Percentiles rank a stretch among this genome's conserved stretches.
These are phyloP conservation scores for Podospora sp. DNA, from an alignment of 495 filamentous ascomycete genomes.

Conservation along the genomic window DNA sequence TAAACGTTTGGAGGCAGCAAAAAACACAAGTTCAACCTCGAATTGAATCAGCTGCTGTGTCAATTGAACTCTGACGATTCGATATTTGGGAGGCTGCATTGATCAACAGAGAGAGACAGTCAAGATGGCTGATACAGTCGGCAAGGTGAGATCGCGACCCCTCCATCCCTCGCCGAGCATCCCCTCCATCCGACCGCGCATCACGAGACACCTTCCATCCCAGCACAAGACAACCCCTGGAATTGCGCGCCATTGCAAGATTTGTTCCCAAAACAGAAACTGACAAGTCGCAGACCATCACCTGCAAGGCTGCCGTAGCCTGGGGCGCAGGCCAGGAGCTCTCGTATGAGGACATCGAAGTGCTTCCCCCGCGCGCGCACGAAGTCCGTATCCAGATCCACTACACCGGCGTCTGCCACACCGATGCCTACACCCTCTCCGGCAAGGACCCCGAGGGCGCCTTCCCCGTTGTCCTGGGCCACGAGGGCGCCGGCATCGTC, in stretches of 20 bases:
- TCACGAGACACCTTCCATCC: neutral
- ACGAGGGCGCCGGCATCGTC: constrained; percentile 96
- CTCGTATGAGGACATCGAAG: constrained; percentile 88
- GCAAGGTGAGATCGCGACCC: constrained; percentile 42
- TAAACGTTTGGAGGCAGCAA: neutral
- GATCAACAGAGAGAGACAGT: constrained; percentile 9
- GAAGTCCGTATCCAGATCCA: constrained; percentile 96
- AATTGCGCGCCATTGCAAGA: too few relatives aligned
- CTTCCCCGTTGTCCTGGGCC: constrained; percentile 93
- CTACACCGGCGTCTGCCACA: constrained; percentile 98
- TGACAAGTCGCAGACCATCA: constrained; percentile 45
- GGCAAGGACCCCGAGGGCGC: constrained; percentile 98
- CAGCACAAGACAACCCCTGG: too few relatives aligned
- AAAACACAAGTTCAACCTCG: neutral
- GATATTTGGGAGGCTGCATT: neutral
- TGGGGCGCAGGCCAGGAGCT: constrained; percentile 94
- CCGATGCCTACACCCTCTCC: constrained; percentile 98
- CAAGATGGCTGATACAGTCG: constrained; percentile 51
- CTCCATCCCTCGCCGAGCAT: constrained; percentile 14
- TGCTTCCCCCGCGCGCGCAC: constrained; percentile 85
- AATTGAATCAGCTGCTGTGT: constrained; percentile 3
- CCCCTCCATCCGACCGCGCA: neutral
- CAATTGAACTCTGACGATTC: too few relatives aligned
- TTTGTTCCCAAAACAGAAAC: neutral
- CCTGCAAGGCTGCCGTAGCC: constrained; percentile 85